Evolutionary conservation across 257 asterid genomes (phyloP), one percentile per base, ranked within the genome.

Genomic region (Eucommia ulmoides): DNA sequence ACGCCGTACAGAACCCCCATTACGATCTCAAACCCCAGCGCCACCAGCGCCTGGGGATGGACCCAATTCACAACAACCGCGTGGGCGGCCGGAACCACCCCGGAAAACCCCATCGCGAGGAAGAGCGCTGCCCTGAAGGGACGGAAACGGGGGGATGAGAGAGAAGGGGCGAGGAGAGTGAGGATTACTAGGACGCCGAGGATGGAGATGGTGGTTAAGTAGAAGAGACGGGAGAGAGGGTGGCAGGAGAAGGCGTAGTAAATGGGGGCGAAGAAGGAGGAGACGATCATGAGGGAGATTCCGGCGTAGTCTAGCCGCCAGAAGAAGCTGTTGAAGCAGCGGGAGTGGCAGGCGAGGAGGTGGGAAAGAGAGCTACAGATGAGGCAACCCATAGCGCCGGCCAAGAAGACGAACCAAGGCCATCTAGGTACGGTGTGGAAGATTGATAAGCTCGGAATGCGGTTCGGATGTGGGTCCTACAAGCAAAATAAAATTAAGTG

Each of bases 281-380:
- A 66, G 66, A 82, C 77, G 8, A 89, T 85, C 97, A 89, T 89
- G 41, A 84, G 49, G 47, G 97, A 61, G 48, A 89, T 89, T 19
- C 97, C 97, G 7, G 82, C 66, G 22, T 89, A 85, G 70, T 89
- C 97, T 19, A 89, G 82, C 51, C 96, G 84, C 97, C 97, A 89
- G 73, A 84, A 85, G 79, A 89, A 78, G 71, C 41, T 64, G 69
- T 69, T 72, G 72, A 65, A 89, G n/a, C 74, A 79, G 22, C 41
- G 67, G 23, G 97, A 89, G 56, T 82, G 97, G 76, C 97, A 89
- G 26, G 96, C 80, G 49, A 89, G 78, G 45, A 84, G 79, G 55
- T 89, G 97, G 67, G 96, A 82, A 3, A 78, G 35, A 0, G 94
- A 66, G 70, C 97, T 89, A 49, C 69, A 76, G n/a, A 82, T 58